phyloP scores from a whole-genome alignment of 371 early-diverging fungal species.

The Mucor sp. region DNA sequence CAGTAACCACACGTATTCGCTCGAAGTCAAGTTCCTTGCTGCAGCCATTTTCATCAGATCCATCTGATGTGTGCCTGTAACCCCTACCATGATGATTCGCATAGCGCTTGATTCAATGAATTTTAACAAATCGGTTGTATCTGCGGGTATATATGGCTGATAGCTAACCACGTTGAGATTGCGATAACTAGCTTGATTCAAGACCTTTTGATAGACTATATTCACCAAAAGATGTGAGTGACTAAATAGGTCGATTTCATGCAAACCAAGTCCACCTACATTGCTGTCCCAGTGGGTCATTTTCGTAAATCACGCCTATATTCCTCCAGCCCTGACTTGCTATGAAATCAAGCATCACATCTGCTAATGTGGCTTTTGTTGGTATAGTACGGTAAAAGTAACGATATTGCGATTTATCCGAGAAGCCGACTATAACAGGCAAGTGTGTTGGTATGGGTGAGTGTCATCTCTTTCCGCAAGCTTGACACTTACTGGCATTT shows the following conservation, averaged over 20 bases:
- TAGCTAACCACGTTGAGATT: conserved; percentile 32
- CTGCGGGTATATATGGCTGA: conserved; percentile 28
- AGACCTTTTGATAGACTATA: conserved; percentile 40
- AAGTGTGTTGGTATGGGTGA: background rate
- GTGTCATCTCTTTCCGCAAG: background rate
- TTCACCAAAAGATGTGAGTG: no score
- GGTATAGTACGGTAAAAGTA: conserved; percentile 57
- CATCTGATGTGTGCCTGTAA: conserved; percentile 30
- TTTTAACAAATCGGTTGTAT: conserved; percentile 17
- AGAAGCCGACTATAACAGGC: conserved; percentile 33
- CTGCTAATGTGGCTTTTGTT: conserved; percentile 38
- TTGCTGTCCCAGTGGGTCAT: conserved; percentile 47
- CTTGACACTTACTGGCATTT: conserved; percentile 26
- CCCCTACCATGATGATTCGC: conserved; percentile 37
- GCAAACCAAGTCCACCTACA: conserved; percentile 20
- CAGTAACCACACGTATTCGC: conserved; percentile 50
- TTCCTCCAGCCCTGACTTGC: conserved; percentile 41
- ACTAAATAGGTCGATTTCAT: background rate
- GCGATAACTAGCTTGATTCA: conserved; percentile 24
- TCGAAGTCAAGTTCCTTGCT: conserved; percentile 20
- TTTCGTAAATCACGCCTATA: conserved; percentile 42
- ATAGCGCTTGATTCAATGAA: conserved; percentile 31
- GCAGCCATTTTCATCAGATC: conserved; percentile 34
- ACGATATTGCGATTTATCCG: conserved; percentile 35
- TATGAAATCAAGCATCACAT: conserved; percentile 41